A percentile compares a stretch with the other conserved stretches of the same genome.
phyloP scores from a whole-genome alignment of 306 rosid genomes.

The Cicer arietinum region DNA sequence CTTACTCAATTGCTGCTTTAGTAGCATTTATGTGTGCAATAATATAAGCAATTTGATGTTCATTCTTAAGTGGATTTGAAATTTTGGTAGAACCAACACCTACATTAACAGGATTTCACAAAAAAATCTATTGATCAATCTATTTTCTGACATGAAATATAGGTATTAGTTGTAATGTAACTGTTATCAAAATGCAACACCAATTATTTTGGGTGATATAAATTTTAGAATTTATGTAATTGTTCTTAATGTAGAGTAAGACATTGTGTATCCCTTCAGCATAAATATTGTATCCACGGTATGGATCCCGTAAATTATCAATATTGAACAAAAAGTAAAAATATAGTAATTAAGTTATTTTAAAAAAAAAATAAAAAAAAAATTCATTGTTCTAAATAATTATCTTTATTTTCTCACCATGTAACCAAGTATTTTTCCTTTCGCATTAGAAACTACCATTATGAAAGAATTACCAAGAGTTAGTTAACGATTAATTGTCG shows the following conservation, averaged over 20 bases:
- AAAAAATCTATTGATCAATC: not conserved
- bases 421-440: conserved; percentile 46
- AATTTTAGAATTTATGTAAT: conserved; percentile 40
- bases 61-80: not conserved
- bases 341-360: not conserved
- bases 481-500: not conserved
- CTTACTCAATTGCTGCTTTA: conserved; percentile 29
- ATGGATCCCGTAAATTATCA: not conserved
- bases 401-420: conserved; percentile 37
- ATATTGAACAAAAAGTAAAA: not conserved
- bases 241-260: conserved; percentile 28
- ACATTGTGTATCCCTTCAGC: conserved; percentile 44
- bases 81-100: not conserved
- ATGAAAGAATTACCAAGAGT: not conserved
- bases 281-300: conserved; percentile 7
- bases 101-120: not conserved
- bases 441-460: conserved; percentile 21
- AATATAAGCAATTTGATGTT: not conserved
- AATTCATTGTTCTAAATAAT: not conserved
- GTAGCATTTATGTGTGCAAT: not conserved
- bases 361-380: too few species aligned
- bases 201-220: conserved; percentile 53
- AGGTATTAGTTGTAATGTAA: not conserved
- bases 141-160: not conserved
- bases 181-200: not conserved